These are phyloP conservation scores for Candida sp. DNA, from an alignment of 1,139 yeast species.

Conservation along the genomic window DNA sequence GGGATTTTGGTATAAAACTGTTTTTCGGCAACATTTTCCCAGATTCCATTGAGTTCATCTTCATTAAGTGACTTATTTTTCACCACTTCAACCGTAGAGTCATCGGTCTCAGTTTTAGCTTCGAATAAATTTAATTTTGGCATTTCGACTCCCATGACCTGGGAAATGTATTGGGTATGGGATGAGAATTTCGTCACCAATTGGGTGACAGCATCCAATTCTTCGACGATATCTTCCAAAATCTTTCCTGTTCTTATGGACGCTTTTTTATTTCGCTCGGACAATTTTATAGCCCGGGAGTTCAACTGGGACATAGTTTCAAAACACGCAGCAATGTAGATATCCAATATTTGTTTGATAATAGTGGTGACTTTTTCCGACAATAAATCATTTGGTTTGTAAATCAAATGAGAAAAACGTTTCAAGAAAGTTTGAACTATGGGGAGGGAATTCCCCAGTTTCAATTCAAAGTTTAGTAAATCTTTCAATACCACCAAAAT, in stretches of 20 bases:
- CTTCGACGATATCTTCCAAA: conserved; percentile 48
- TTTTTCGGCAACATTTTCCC: conserved; percentile 67
- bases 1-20: conserved; percentile 53
- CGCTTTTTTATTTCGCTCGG: conserved; percentile 45
- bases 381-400: conserved; percentile 11
- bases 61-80: conserved; percentile 20
- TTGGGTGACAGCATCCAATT: conserved; percentile 33
- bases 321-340: conserved; percentile 47
- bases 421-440: conserved; percentile 51
- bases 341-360: conserved; percentile 32
- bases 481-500: conserved; percentile 52
- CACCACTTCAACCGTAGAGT: conserved; percentile 20
- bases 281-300: conserved; percentile 28
- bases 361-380: conserved; percentile 9
- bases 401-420: conserved; percentile 34
- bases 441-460: conserved; percentile 43
- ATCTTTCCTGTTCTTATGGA: conserved; percentile 66
- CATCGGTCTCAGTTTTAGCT: conserved; percentile 14
- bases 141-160: conserved; percentile 27
- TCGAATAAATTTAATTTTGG: conserved; percentile 22
- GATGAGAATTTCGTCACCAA: conserved; percentile 43
- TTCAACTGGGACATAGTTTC: conserved; percentile 32
- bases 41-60: conserved; percentile 33
- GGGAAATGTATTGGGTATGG: conserved; percentile 45
- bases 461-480: conserved; percentile 46